Evolutionary conservation across 169 alveolate genomes (phyloP).

Genomic region (Besnoitia besnoiti): DNA sequence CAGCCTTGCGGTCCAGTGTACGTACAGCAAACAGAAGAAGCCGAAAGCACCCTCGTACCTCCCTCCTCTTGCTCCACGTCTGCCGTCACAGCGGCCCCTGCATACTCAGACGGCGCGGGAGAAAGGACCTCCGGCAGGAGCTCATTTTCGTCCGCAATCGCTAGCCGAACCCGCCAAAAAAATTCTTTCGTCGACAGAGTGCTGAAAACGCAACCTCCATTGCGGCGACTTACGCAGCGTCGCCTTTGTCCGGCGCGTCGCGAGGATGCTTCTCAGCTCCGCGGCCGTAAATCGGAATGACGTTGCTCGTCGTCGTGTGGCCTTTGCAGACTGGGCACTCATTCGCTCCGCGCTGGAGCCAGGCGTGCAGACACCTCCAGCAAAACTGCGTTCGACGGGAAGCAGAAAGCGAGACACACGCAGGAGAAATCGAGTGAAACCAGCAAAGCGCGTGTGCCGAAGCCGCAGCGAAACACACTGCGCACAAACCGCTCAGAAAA

Average conservation of each 20-base stretch:
- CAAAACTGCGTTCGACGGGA: neutral
- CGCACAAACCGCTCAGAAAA: neutral
- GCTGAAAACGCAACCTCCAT: neutral
- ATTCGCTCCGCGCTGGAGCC: conserved; percentile 16
- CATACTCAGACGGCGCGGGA: no score
- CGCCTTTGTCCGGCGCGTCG: neutral
- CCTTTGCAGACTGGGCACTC: conserved; percentile 35
- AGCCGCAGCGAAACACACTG: no score
- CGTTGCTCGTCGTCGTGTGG: neutral
- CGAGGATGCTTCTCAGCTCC: conserved; percentile 12
- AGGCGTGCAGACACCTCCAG: conserved; percentile 31
- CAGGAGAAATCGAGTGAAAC: neutral
- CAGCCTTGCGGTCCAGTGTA: no score
- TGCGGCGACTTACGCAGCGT: neutral
- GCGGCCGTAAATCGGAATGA: conserved; percentile 32
- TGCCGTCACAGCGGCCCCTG: no score
- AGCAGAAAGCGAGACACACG: neutral
- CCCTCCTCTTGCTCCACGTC: no score
- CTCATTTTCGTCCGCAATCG: no score
- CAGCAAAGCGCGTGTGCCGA: no score
- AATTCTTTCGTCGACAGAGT: no score
- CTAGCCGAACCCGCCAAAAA: no score
- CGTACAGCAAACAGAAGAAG: no score
- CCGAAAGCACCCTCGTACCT: no score
- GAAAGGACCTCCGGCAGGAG: no score